A percentile compares a stretch with the other conserved stretches of the same genome.
Conservation (phyloP, 768 basidiomycete genomes). For the Trametes maxima region DNA sequence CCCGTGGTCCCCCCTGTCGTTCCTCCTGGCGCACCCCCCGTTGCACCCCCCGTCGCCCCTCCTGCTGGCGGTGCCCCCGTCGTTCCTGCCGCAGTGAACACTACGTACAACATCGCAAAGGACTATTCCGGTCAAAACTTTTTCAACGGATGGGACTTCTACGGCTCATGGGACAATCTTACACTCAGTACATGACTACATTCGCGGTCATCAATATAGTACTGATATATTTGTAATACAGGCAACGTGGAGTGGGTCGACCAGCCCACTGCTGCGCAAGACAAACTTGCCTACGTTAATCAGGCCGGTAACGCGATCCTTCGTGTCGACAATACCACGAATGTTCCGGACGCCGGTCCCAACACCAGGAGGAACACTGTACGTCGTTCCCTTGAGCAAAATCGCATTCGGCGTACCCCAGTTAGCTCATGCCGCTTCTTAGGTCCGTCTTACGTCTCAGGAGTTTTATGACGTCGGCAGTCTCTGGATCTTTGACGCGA, state of each 20-base stretch:
- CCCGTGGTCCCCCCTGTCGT: neutral
- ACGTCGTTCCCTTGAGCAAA: slow-evolving; percentile 11
- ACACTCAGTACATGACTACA: slow-evolving; percentile 34
- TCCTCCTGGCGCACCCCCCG: neutral
- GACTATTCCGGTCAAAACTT: slow-evolving; percentile 44
- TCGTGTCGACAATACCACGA: slow-evolving; percentile 71
- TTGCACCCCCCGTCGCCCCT: neutral
- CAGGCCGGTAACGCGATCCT: slow-evolving; percentile 65
- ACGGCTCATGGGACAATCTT: slow-evolving; percentile 43
- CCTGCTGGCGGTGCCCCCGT: neutral
- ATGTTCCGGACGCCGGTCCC: slow-evolving; percentile 40
- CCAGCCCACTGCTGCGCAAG: slow-evolving; percentile 45
- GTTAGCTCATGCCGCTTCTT: neutral
- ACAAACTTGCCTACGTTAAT: slow-evolving; percentile 62
- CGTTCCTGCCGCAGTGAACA: neutral
- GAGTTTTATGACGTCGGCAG: slow-evolving; percentile 47
- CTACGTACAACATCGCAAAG: slow-evolving; percentile 35
- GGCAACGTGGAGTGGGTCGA: slow-evolving; percentile 70
- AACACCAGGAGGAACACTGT: slow-evolving; percentile 65
- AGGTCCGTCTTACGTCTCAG: slow-evolving; percentile 50
- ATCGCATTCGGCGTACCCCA: neutral
- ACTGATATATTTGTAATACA: slow-evolving; percentile 25
- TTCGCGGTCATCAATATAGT: neutral
- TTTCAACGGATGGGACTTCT: slow-evolving; percentile 49
- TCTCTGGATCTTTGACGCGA: slow-evolving; percentile 49